phyloP scores from a whole-genome alignment of 192 early-diverging fungal species.

The Backusella mclennaniae region DNA sequence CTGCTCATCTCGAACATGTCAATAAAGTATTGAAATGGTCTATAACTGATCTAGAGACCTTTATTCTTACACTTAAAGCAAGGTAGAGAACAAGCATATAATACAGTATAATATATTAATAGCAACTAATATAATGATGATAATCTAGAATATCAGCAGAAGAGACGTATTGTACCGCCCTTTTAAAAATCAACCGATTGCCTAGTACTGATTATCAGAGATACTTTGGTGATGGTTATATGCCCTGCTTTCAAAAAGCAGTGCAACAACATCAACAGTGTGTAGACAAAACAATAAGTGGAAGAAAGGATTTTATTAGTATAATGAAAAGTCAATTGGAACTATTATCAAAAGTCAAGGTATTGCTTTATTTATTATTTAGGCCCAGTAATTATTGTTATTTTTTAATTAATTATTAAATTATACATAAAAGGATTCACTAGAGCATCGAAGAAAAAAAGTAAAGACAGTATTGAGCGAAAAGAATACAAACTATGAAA shows the following conservation, averaged over 20 bases:
- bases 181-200: constrained; percentile 6
- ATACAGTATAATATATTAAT: neutral
- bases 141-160: constrained; percentile 5
- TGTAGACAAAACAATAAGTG: constrained; percentile 4
- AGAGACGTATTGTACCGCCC: neutral
- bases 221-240: neutral
- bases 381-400: neutral
- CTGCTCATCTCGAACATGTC: constrained; percentile 11
- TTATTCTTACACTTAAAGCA: constrained; percentile 7
- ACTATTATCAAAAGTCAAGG: constrained; percentile 7
- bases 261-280: neutral
- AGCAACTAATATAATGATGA: neutral
- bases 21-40: constrained; percentile 19
- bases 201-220: neutral
- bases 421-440: neutral
- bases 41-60: constrained; percentile 8
- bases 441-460: constrained; percentile 14
- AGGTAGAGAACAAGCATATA: neutral
- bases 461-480: constrained; percentile 11
- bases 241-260: neutral
- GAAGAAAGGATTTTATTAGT: neutral
- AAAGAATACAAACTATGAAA: constrained; percentile 6
- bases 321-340: constrained; percentile 10
- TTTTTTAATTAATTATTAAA: neutral
- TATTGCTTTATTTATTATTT: neutral